A percentile compares a stretch with the other conserved stretches of the same genome.
Conservation (phyloP, 2,329 filamentous ascomycete genomes). For the Ustulina deusta region DNA sequence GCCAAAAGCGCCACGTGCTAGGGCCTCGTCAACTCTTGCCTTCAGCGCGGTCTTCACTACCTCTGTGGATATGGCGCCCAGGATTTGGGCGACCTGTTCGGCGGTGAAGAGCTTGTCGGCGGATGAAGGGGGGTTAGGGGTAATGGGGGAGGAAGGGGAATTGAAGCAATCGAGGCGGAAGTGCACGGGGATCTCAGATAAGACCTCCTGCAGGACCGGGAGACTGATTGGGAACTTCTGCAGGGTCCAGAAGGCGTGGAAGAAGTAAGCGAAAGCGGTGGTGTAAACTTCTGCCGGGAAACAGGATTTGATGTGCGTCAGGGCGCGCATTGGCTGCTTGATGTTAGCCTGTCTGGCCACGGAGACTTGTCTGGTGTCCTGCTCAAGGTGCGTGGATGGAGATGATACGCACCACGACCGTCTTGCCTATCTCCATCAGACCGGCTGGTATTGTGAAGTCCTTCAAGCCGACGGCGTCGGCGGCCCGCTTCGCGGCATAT, state of each 20-base stretch:
- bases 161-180: constrained; percentile 28
- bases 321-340: constrained; percentile 67
- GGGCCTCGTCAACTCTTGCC: constrained; percentile 68
- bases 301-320: constrained; percentile 74
- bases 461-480: constrained; percentile 54
- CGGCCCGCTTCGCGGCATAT: constrained; percentile 57
- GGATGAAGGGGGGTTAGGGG: not conserved
- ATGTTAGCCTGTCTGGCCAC: constrained; percentile 7
- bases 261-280: constrained; percentile 65
- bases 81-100: constrained; percentile 66
- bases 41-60: constrained; percentile 62
- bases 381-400: not conserved
- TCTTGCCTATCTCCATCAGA: constrained; percentile 59
- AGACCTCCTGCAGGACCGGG: constrained; percentile 34
- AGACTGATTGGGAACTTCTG: constrained; percentile 41
- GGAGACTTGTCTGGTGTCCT: not conserved
- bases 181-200: constrained; percentile 34
- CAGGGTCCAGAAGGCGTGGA: constrained; percentile 69
- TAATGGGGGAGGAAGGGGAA: not conserved
- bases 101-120: constrained; percentile 58
- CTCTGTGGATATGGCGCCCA: constrained; percentile 63
- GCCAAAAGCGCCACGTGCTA: constrained; percentile 78
- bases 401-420: constrained; percentile 53
- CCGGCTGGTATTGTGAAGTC: constrained; percentile 56
- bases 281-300: constrained; percentile 64